Conservation (phyloP, 768 basidiomycete genomes). For the Cystobasidium onofrii region DNA sequence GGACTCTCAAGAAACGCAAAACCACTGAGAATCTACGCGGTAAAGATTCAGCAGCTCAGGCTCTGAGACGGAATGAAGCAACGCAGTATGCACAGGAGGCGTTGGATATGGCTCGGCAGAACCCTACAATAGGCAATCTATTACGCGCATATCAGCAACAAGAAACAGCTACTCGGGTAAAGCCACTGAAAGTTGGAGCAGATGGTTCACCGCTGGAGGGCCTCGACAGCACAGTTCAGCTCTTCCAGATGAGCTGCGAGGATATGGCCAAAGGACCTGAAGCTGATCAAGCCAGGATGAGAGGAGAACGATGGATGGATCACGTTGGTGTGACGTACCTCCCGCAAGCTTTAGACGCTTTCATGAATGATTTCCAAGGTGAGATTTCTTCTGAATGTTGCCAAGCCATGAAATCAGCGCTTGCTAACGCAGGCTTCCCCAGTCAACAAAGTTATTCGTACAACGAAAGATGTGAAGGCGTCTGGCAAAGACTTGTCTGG, state of each 20-base stretch:
- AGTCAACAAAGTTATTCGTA: slow-evolving; percentile 29
- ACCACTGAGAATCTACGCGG: slow-evolving; percentile 30
- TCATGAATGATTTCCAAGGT: slow-evolving; percentile 28
- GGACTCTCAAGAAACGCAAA: slow-evolving; percentile 31
- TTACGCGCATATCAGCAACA: slow-evolving; percentile 29
- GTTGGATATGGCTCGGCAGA: slow-evolving; percentile 23
- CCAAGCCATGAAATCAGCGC: too few relatives aligned
- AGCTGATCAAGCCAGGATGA: slow-evolving; percentile 23
- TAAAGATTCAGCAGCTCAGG: background rate
- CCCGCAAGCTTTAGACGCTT: slow-evolving; percentile 3
- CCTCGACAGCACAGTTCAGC: slow-evolving; percentile 22
- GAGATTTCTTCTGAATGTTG: background rate
- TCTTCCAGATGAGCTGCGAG: slow-evolving; percentile 29
- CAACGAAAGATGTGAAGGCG: slow-evolving; percentile 22
- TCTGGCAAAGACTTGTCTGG: slow-evolving; percentile 13
- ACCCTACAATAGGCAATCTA: slow-evolving; percentile 24
- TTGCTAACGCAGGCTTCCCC: too few relatives aligned
- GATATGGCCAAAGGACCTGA: slow-evolving; percentile 19
- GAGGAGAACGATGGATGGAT: slow-evolving; percentile 28
- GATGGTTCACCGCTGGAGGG: slow-evolving; percentile 12
- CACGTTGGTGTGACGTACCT: slow-evolving; percentile 14
- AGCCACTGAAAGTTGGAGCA: background rate
- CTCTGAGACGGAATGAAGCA: slow-evolving; percentile 4
- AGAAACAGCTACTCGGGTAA: slow-evolving; percentile 11
- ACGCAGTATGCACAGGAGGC: slow-evolving; percentile 11